phyloP scores from a whole-genome alignment of 805 yeast genomes.

The Candida schatavii region DNA sequence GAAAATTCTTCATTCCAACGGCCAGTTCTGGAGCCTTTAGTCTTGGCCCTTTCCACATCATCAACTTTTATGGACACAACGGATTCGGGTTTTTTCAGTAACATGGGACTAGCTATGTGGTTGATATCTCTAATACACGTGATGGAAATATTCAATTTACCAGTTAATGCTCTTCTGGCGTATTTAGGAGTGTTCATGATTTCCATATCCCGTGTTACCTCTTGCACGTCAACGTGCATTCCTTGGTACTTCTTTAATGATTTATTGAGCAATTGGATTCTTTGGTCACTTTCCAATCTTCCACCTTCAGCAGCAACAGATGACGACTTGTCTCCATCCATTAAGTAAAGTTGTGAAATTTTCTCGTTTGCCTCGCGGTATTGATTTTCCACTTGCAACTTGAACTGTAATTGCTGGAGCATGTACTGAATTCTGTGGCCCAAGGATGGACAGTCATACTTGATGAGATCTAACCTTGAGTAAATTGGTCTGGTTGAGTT shows the following conservation, averaged over 20 bases:
- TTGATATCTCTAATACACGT: slow-evolving; percentile 84
- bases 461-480: slow-evolving; percentile 76
- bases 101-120: slow-evolving; percentile 83
- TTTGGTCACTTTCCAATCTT: slow-evolving; percentile 75
- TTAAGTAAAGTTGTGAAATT: slow-evolving; percentile 76
- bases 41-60: slow-evolving; percentile 77
- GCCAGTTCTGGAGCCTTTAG: slow-evolving; percentile 72
- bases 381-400: slow-evolving; percentile 90
- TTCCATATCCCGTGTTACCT: slow-evolving; percentile 62
- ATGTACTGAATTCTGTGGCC: slow-evolving; percentile 94
- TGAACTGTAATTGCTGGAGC: slow-evolving; percentile 93
- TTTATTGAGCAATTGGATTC: slow-evolving; percentile 78
- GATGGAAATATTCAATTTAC: slow-evolving; percentile 70
- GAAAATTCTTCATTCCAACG: slow-evolving; percentile 82
- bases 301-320: slow-evolving; percentile 90
- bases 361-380: slow-evolving; percentile 91
- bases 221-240: slow-evolving; percentile 73
- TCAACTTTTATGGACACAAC: slow-evolving; percentile 78
- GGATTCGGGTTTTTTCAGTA: slow-evolving; percentile 77
- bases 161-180: slow-evolving; percentile 81
- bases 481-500: slow-evolving; percentile 40
- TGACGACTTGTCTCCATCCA: slow-evolving; percentile 87
- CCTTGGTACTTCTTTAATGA: slow-evolving; percentile 86
- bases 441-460: slow-evolving; percentile 89
- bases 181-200: slow-evolving; percentile 66